phyloP scores from a whole-genome alignment of 352 stramenopile species.

The Globisporangium parvum region DNA sequence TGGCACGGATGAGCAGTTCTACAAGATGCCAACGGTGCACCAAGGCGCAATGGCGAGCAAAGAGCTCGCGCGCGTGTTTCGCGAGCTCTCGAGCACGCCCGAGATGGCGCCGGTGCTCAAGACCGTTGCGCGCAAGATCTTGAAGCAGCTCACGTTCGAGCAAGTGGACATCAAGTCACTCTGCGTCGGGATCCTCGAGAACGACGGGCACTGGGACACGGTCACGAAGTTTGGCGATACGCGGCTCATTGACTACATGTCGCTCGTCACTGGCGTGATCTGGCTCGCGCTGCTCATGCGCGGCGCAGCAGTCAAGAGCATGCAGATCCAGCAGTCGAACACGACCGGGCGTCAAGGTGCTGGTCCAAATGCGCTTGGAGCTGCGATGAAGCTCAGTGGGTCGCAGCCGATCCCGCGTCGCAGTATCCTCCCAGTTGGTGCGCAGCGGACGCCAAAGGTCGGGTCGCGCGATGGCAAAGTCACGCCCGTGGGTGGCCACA shows the following conservation, averaged over 20 bases:
- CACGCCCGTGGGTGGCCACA: constrained; percentile 19
- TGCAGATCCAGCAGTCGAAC: constrained; percentile 82
- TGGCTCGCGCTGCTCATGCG: constrained; percentile 76
- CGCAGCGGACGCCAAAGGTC: constrained; percentile 17
- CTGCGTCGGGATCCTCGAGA: constrained; percentile 68
- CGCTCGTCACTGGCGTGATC: constrained; percentile 64
- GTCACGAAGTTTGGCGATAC: constrained; percentile 52
- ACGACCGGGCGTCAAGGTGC: constrained; percentile 24
- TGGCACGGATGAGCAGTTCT: constrained; percentile 55
- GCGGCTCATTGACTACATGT: constrained; percentile 73
- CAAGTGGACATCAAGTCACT: constrained; percentile 79
- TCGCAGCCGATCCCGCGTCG: constrained; percentile 54
- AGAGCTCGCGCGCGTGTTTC: constrained; percentile 72
- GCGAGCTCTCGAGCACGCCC: constrained; percentile 62
- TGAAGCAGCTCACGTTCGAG: constrained; percentile 79
- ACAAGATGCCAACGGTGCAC: constrained; percentile 41
- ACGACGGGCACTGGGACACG: constrained; percentile 68
- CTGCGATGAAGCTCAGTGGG: constrained; percentile 40
- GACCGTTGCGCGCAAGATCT: constrained; percentile 78
- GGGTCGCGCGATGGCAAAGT: constrained; percentile 22
- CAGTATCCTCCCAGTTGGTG: constrained; percentile 21
- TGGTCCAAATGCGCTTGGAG: constrained; percentile 24
- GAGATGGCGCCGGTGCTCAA: constrained; percentile 82
- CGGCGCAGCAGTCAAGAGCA: constrained; percentile 72
- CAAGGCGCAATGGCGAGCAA: constrained; percentile 57